These are phyloP conservation scores for Hypocrella siamensis DNA, from an alignment of 2,329 filamentous ascomycete genomes.

Conservation along the genomic window DNA sequence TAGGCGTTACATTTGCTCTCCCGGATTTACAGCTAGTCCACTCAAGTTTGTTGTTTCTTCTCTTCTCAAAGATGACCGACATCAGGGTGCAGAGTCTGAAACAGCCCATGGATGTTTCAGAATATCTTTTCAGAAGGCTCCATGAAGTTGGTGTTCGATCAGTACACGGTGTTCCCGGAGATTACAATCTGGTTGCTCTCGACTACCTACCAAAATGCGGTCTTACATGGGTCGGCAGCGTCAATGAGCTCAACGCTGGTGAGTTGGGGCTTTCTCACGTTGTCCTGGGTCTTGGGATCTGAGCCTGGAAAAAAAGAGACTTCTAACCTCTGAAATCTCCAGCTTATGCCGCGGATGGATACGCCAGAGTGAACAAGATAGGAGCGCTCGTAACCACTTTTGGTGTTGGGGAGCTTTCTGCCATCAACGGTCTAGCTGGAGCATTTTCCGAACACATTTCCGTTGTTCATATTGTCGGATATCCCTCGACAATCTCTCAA, in stretches of 20 bases:
- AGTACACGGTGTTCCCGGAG: constrained; percentile 54
- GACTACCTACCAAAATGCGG: constrained; percentile 46
- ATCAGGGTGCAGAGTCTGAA: constrained; percentile 26
- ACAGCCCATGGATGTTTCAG: constrained; percentile 42
- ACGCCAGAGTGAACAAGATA: constrained; percentile 57
- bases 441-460: constrained; percentile 59
- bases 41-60: no score
- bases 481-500: constrained; percentile 31
- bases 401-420: constrained; percentile 59
- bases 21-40: no score
- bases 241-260: constrained; percentile 61
- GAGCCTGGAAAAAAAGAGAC: not conserved
- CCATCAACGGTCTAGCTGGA: constrained; percentile 59
- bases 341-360: constrained; percentile 70
- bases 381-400: constrained; percentile 60
- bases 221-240: constrained; percentile 51
- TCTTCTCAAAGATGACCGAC: constrained; percentile 13
- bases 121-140: constrained; percentile 52
- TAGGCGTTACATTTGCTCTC: no score
- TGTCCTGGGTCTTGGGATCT: not conserved
- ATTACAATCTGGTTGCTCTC: constrained; percentile 56
- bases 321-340: constrained; percentile 7
- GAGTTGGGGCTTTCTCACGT: constrained; percentile 9
- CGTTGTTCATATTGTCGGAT: constrained; percentile 51
- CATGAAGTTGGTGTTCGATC: constrained; percentile 48